These are phyloP conservation scores for Diplodia seriata DNA, from an alignment of 2,329 filamentous ascomycete species.

Conservation along the genomic window DNA sequence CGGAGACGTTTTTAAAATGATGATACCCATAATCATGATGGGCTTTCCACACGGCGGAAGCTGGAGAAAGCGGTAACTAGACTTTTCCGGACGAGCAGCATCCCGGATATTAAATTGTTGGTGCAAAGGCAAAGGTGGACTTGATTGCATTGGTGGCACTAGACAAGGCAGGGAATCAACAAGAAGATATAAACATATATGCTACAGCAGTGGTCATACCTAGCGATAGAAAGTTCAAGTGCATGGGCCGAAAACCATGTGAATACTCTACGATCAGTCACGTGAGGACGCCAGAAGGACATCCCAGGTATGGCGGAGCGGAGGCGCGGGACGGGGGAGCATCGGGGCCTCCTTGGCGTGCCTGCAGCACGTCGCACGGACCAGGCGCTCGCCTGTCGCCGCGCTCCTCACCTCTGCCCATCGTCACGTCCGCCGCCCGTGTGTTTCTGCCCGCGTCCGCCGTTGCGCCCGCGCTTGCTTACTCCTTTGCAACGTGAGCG, in stretches of 20 bases:
- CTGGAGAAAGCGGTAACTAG: no score
- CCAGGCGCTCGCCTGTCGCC: constrained; percentile 2
- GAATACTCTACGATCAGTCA: neutral
- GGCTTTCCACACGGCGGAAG: no score
- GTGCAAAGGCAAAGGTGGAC: no score
- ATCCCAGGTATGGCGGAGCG: neutral
- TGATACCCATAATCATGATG: no score
- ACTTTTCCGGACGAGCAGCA: no score
- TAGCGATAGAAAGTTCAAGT: neutral
- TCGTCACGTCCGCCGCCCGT: constrained; percentile 13
- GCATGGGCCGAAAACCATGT: neutral
- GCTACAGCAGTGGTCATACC: no score
- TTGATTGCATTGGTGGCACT: no score
- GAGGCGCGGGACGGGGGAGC: neutral
- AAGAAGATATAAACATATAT: no score
- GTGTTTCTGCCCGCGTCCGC: constrained; percentile 3
- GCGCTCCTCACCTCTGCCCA: constrained; percentile 21
- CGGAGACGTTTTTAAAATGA: no score
- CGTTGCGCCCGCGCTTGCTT: constrained; percentile 12
- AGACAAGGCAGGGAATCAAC: no score
- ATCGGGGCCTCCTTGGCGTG: neutral
- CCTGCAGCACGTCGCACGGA: constrained; percentile 3
- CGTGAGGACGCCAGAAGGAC: neutral
- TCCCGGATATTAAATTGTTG: no score
- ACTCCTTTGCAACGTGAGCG: constrained; percentile 4